These are phyloP conservation scores for Trichoderma guizhouense DNA, from an alignment of 2,329 filamentous ascomycete species.

Conservation along the genomic window DNA sequence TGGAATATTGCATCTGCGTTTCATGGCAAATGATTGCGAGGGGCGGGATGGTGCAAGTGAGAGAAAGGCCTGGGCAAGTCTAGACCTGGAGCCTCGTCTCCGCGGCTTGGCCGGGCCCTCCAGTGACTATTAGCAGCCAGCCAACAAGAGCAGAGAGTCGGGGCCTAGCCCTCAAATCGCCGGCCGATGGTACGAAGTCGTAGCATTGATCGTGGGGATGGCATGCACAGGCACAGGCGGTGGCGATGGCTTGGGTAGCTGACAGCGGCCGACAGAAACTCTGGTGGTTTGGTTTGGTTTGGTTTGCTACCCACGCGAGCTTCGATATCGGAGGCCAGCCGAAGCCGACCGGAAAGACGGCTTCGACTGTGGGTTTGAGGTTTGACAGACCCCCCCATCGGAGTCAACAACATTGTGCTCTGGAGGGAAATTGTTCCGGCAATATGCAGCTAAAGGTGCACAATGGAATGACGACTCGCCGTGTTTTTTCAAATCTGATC, in stretches of 20 bases:
- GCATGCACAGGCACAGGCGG: neutral
- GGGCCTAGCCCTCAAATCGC: neutral
- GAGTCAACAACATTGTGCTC: neutral
- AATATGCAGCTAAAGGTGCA: neutral
- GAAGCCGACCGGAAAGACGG: neutral
- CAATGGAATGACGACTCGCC: neutral
- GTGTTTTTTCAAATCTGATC: neutral
- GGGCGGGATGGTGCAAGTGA: neutral
- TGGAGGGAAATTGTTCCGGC: neutral
- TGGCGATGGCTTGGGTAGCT: slow-evolving; percentile 4
- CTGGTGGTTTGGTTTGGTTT: neutral
- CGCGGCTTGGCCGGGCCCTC: slow-evolving; percentile 1
- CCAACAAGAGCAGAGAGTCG: neutral
- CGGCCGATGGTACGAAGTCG: neutral
- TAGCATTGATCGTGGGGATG: neutral
- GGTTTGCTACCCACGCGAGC: neutral
- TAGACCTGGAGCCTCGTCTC: slow-evolving; percentile 4
- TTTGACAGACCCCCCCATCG: neutral
- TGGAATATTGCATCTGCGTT: neutral
- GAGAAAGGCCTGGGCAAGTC: slow-evolving; percentile 4
- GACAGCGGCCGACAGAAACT: neutral
- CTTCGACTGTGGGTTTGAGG: neutral
- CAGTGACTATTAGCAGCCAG: neutral
- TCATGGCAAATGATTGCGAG: neutral
- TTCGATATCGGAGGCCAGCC: slow-evolving; percentile 8